Conservation (phyloP, 495 filamentous ascomycete genomes). For the Penicillium salamii region DNA sequence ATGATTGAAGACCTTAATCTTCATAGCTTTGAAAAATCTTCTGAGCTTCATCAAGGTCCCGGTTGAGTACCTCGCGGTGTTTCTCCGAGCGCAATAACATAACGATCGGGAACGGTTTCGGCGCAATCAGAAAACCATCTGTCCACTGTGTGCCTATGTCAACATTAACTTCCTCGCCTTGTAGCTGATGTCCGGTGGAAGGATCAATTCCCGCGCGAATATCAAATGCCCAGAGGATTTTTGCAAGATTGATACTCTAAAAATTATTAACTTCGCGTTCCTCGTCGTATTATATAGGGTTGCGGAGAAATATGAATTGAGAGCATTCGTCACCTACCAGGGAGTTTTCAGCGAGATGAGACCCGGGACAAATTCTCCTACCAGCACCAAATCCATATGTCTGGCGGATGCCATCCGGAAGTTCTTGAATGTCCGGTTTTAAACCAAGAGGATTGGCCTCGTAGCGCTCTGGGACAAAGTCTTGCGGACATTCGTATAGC, state of each 20-base stretch:
- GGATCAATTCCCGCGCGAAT: neutral
- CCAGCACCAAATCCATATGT: neutral
- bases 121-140: neutral
- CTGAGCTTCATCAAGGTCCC: neutral
- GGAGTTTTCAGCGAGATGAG: neutral
- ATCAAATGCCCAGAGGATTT: neutral
- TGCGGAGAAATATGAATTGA: neutral
- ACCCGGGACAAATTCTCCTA: neutral
- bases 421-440: neutral
- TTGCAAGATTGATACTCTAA: neutral
- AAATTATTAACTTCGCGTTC: neutral
- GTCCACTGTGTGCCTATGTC: neutral
- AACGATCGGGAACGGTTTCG: neutral
- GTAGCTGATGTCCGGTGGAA: neutral
- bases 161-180: neutral
- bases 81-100: neutral
- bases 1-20: neutral
- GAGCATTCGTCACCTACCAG: neutral
- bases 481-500: neutral
- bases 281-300: neutral
- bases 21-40: neutral
- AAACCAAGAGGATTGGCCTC: neutral
- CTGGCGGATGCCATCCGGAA: neutral
- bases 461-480: neutral
- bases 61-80: neutral